A percentile compares a stretch with the other conserved stretches of the same genome.
Conservation (phyloP, 805 yeast species). For the Hermanozyma aechmeae region DNA sequence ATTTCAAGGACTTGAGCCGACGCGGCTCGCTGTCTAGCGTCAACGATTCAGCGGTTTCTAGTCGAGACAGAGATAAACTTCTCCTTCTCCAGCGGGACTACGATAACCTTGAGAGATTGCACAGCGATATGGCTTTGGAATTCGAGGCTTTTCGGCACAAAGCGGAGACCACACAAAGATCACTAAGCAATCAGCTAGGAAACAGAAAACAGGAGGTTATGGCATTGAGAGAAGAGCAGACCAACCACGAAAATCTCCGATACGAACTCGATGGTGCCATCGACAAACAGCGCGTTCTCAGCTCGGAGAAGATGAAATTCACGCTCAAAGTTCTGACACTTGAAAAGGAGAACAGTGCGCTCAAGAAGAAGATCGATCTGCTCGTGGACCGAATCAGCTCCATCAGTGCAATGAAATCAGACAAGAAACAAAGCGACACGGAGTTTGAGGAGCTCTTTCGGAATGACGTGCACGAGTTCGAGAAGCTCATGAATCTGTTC, state of each 20-base stretch:
- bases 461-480: constrained; percentile 37
- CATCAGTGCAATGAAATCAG: constrained; percentile 11
- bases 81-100: constrained; percentile 7
- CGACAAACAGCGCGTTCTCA: constrained; percentile 33
- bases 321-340: constrained; percentile 30
- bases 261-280: constrained; percentile 31
- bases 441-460: constrained; percentile 33
- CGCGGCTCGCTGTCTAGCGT: constrained; percentile 5
- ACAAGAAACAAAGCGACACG: constrained; percentile 14
- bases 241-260: constrained; percentile 20
- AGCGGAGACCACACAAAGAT: constrained; percentile 4
- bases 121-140: constrained; percentile 6
- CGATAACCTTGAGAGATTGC: constrained; percentile 4
- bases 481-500: constrained; percentile 41
- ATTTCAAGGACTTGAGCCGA: constrained; percentile 12
- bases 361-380: constrained; percentile 26
- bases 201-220: constrained; percentile 8
- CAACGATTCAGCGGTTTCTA: constrained; percentile 1
- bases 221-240: constrained; percentile 7
- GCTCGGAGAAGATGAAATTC: constrained; percentile 36
- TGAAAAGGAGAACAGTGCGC: constrained; percentile 24
- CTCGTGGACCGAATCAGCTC: constrained; percentile 29
- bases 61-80: constrained; percentile 5
- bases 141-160: constrained; percentile 2
- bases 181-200: constrained; percentile 6